phyloP scores from a whole-genome alignment of 1,284 basidiomycete species.

The Paramarasmius palmivorus region DNA sequence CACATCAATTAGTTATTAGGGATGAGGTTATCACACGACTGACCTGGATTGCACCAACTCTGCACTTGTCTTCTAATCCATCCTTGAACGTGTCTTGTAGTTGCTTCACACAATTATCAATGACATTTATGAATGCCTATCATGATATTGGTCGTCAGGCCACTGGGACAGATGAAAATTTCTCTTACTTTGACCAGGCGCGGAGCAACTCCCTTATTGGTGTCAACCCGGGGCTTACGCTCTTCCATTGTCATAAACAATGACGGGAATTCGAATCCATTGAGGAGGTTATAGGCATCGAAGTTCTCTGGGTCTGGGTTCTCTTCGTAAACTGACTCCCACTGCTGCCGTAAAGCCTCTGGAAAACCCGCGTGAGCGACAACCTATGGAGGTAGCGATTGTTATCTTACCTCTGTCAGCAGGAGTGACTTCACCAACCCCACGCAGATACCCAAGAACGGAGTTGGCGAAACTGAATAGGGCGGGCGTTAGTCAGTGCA shows the following conservation, averaged over 20 bases:
- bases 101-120: conserved; percentile 42
- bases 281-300: too few relatives aligned
- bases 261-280: too few relatives aligned
- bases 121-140: conserved; percentile 48
- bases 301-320: background rate
- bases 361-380: background rate
- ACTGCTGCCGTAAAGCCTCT: background rate
- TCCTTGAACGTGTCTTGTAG: conserved; percentile 52
- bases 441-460: background rate
- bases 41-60: conserved; percentile 49
- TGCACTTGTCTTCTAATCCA: conserved; percentile 59
- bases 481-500: background rate
- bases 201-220: background rate
- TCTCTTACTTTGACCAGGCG: background rate
- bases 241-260: too few relatives aligned
- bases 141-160: conserved; percentile 6
- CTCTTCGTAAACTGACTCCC: background rate
- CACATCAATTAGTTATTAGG: background rate
- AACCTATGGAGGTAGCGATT: too few relatives aligned
- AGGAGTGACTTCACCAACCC: background rate
- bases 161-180: background rate
- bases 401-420: background rate
- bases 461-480: background rate
- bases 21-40: conserved; percentile 14
- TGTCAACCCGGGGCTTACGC: background rate